Conservation (phyloP, 2,329 filamentous ascomycete species). For the Phyllosticta capitalensis region DNA sequence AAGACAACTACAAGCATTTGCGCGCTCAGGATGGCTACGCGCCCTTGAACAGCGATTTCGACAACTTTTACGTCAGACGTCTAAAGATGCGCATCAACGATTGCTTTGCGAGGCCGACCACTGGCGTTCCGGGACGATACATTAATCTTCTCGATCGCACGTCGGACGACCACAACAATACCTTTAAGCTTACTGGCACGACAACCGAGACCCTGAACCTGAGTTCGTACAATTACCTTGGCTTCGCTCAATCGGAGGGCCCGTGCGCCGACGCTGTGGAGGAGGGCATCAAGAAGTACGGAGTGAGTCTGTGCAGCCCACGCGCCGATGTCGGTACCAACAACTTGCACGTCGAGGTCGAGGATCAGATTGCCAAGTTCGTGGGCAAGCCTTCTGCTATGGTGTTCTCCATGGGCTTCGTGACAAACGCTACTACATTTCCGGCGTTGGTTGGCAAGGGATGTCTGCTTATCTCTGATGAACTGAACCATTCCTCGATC, state of each 20-base stretch:
- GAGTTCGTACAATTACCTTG: constrained; percentile 99
- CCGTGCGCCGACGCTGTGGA: constrained; percentile 92
- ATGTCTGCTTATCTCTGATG: constrained; percentile 89
- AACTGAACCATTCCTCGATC: constrained; percentile 96
- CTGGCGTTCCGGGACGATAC: constrained; percentile 86
- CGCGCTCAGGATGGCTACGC: constrained; percentile 82
- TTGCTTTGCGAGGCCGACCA: constrained; percentile 86
- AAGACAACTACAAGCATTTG: constrained; percentile 77
- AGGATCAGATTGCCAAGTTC: constrained; percentile 79
- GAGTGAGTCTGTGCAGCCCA: constrained; percentile 72
- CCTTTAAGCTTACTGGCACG: constrained; percentile 82
- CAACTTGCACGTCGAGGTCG: constrained; percentile 80
- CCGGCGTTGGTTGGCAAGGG: constrained; percentile 87
- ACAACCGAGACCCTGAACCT: constrained; percentile 93
- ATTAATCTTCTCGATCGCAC: constrained; percentile 88
- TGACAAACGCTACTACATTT: constrained; percentile 89
- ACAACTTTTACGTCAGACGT: constrained; percentile 93
- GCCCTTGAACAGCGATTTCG: constrained; percentile 93
- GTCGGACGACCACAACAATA: constrained; percentile 83
- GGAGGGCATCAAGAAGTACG: constrained; percentile 73
- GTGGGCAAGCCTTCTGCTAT: constrained; percentile 91
- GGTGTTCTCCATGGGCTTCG: constrained; percentile 98
- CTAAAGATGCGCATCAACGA: constrained; percentile 94
- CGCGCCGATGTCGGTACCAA: constrained; percentile 77
- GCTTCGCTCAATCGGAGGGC: constrained; percentile 94